These are phyloP conservation scores for Rhododendron simsii DNA, from an alignment of 148 eudicot species.

Conservation along the genomic window DNA sequence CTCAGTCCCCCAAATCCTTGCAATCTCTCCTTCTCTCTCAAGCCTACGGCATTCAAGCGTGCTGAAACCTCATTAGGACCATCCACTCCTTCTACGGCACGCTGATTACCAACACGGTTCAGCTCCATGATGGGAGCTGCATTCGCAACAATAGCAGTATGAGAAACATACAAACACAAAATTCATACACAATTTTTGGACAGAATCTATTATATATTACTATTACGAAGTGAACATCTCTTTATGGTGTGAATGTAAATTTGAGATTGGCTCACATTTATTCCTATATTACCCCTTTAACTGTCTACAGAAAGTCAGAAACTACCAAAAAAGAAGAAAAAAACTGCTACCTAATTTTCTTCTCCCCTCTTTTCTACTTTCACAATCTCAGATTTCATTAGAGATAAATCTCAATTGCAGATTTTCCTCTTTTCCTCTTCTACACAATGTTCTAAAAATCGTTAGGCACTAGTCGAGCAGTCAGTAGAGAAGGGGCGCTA, in stretches of 20 bases:
- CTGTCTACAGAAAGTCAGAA: background rate
- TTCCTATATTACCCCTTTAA: background rate
- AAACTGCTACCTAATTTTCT: background rate
- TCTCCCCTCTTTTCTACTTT: background rate
- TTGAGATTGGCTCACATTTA: background rate
- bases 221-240: background rate
- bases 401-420: background rate
- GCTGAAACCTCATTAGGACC: slow-evolving; percentile 32
- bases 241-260: background rate
- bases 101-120: slow-evolving; percentile 7
- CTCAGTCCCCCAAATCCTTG: slow-evolving; percentile 8
- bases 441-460: background rate
- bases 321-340: background rate
- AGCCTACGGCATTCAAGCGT: slow-evolving; percentile 39
- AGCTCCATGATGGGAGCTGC: background rate
- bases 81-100: slow-evolving; percentile 21
- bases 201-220: background rate
- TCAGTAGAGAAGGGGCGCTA: background rate
- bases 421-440: background rate
- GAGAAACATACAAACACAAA: background rate
- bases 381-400: background rate
- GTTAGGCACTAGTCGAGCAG: background rate
- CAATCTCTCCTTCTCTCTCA: slow-evolving; percentile 26
- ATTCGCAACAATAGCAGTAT: slow-evolving; percentile 1
- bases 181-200: background rate